phyloP scores from a whole-genome alignment of 2,329 filamentous ascomycete species.

The Triangularia setosa region DNA sequence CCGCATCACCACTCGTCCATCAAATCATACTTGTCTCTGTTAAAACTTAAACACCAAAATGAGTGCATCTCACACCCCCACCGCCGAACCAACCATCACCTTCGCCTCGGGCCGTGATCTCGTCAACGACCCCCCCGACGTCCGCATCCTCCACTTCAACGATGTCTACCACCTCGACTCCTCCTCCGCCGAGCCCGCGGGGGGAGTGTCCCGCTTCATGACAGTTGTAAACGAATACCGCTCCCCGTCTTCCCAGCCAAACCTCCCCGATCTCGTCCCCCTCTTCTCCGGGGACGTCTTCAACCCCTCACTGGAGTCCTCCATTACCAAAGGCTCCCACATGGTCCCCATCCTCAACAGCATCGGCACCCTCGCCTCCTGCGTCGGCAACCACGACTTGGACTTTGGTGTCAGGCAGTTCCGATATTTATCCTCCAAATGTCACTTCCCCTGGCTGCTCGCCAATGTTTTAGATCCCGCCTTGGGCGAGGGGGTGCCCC shows the following conservation, averaged over 20 bases:
- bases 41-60: constrained; percentile 7
- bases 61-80: constrained; percentile 12
- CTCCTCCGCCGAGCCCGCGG: constrained; percentile 73
- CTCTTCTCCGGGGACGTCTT: constrained; percentile 92
- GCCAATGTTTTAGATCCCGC: constrained; percentile 85
- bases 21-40: neutral
- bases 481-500: constrained; percentile 67
- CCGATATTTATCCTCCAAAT: constrained; percentile 65
- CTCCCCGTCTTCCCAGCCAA: constrained; percentile 45
- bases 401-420: constrained; percentile 88
- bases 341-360: constrained; percentile 84
- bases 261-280: constrained; percentile 64
- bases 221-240: constrained; percentile 73
- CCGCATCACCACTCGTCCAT: neutral
- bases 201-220: constrained; percentile 77
- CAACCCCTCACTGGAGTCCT: constrained; percentile 85
- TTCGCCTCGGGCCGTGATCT: constrained; percentile 29
- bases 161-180: constrained; percentile 87
- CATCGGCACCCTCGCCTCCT: constrained; percentile 74
- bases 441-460: constrained; percentile 83
- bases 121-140: constrained; percentile 50
- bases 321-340: constrained; percentile 82
- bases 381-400: constrained; percentile 85
- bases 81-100: constrained; percentile 31
- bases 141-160: constrained; percentile 87